phyloP scores from a whole-genome alignment of 2,329 filamentous ascomycete genomes.

The Nakataea oryzae region DNA sequence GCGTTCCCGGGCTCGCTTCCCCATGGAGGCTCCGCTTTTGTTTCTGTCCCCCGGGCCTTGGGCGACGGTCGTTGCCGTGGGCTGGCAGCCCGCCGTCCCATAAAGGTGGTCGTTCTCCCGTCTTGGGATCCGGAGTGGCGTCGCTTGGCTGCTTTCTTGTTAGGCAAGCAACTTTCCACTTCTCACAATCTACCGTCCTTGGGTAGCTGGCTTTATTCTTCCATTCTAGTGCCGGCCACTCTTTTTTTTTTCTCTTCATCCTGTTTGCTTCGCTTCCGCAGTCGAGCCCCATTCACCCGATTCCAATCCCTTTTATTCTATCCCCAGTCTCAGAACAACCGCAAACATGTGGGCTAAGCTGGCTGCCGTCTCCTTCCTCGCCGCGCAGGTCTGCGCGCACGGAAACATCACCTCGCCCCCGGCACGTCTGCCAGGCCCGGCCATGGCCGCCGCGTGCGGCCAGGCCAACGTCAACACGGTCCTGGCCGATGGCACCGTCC shows the following conservation, averaged over 20 bases:
- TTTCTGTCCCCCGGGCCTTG: neutral
- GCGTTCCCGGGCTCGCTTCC: neutral
- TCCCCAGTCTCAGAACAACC: neutral
- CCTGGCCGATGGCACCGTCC: conserved; percentile 22
- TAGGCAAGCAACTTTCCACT: neutral
- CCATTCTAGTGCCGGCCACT: conserved; percentile 14
- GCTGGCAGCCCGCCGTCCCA: too few species aligned
- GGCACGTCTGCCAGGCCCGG: conserved; percentile 28
- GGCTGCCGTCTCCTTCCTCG: conserved; percentile 11
- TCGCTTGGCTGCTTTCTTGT: neutral
- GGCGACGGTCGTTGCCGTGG: too few species aligned
- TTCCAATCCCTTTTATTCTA: neutral
- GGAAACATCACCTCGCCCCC: conserved; percentile 30
- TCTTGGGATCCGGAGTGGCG: neutral
- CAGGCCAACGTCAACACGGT: conserved; percentile 25
- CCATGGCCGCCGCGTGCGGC: conserved; percentile 33
- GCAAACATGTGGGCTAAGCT: conserved; percentile 10
- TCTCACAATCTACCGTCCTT: neutral
- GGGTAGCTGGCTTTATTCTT: neutral
- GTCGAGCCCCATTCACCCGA: neutral
- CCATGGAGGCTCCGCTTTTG: neutral
- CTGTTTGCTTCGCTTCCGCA: neutral
- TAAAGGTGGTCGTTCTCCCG: neutral
- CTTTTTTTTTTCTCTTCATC: conserved; percentile 6
- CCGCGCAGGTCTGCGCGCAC: conserved; percentile 25